Evolutionary conservation across 495 filamentous ascomycete genomes (phyloP).

Genomic region (Lineolata rhizophorae): DNA sequence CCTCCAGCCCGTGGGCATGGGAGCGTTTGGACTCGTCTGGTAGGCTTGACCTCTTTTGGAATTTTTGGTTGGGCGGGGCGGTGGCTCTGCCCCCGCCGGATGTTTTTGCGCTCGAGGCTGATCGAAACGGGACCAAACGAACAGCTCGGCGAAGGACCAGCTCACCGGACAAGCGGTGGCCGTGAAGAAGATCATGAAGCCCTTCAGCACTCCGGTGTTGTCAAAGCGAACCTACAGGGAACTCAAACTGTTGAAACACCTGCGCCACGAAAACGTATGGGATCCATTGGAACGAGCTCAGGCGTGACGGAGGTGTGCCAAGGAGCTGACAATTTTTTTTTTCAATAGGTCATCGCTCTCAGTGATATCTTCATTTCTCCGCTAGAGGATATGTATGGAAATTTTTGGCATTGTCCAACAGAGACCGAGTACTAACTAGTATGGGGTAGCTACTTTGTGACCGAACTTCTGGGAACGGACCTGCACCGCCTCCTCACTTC

Average conservation of each 20-base stretch:
- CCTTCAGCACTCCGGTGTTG: conserved; percentile 91
- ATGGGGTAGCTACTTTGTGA: conserved; percentile 69
- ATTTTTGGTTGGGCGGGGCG: too few species aligned
- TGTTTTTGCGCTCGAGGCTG: neutral
- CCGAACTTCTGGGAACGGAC: conserved; percentile 90
- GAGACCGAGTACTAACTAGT: conserved; percentile 8
- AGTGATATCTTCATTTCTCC: conserved; percentile 99
- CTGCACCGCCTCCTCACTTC: conserved; percentile 90
- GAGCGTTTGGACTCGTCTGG: conserved; percentile 96
- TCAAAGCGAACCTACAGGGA: conserved; percentile 96
- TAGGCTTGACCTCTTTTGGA: conserved; percentile 25
- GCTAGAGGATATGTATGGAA: conserved; percentile 80
- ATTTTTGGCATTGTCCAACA: conserved; percentile 2
- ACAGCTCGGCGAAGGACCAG: conserved; percentile 88
- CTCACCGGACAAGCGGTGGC: conserved; percentile 88
- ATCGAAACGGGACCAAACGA: too few species aligned
- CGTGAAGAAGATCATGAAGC: conserved; percentile 99
- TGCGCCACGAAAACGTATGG: conserved; percentile 82
- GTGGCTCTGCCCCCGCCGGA: too few species aligned
- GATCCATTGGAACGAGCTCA: too few species aligned
- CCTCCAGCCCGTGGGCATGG: conserved; percentile 96
- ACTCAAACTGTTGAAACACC: conserved; percentile 88
- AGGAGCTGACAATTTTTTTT: conserved; percentile 1
- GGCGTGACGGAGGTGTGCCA: too few species aligned
- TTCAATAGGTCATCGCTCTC: conserved; percentile 68